phyloP scores from a whole-genome alignment of 257 asterid species.

The Primulina huaijiensis region DNA sequence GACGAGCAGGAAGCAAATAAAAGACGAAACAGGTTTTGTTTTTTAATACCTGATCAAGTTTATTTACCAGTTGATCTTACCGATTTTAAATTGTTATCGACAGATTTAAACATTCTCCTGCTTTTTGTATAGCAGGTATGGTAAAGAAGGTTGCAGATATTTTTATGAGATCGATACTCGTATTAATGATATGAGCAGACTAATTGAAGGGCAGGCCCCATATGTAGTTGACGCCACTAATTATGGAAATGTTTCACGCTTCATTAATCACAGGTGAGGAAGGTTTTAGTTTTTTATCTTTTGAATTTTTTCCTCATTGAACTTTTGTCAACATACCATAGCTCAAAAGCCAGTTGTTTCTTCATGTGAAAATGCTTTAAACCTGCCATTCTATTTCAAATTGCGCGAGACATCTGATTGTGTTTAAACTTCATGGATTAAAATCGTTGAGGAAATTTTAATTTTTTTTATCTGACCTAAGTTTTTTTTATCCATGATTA shows the following conservation, averaged over 20 bases:
- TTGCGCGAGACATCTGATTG: neutral
- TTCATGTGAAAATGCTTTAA: neutral
- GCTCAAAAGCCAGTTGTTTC: constrained; percentile 3
- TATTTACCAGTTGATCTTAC: neutral
- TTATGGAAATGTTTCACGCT: constrained; percentile 91
- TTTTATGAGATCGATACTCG: constrained; percentile 70
- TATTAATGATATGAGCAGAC: constrained; percentile 76
- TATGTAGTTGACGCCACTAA: constrained; percentile 81
- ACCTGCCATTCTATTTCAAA: neutral
- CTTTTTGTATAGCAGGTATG: constrained; percentile 49
- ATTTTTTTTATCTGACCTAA: neutral
- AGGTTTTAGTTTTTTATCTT: neutral
- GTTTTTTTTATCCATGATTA: neutral
- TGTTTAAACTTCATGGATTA: neutral
- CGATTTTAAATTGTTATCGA: neutral
- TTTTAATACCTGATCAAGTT: neutral
- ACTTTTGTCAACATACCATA: constrained; percentile 6
- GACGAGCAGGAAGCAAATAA: constrained; percentile 78
- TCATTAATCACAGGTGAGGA: constrained; percentile 90
- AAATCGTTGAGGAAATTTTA: neutral
- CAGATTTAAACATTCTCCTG: neutral
- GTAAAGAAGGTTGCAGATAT: constrained; percentile 56
- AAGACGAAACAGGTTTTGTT: constrained; percentile 65
- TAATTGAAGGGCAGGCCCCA: constrained; percentile 70
- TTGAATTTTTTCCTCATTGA: neutral